These are phyloP conservation scores for Entomortierella lignicola DNA, from an alignment of 192 early-diverging fungal species.

Conservation along the genomic window DNA sequence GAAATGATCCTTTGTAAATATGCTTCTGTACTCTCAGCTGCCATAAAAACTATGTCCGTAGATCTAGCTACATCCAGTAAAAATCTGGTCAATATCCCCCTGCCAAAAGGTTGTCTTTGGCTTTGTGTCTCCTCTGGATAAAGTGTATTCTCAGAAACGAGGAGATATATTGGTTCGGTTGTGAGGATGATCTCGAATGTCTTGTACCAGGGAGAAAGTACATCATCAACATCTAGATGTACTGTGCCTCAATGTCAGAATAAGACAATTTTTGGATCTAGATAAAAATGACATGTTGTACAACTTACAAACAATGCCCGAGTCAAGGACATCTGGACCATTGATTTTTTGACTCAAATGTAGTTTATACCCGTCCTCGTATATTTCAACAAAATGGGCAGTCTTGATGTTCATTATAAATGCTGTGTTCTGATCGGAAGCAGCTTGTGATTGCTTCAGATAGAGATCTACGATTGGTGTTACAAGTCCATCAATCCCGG, in stretches of 20 bases:
- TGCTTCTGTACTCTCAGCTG: not conserved
- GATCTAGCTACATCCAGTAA: not conserved
- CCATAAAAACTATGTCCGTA: not conserved
- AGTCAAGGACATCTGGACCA: not conserved
- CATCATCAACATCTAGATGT: not conserved
- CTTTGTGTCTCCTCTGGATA: not conserved
- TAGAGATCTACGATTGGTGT: too few relatives aligned
- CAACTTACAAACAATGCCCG: constrained; percentile 3
- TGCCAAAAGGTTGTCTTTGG: constrained; percentile 8
- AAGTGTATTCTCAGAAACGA: not conserved
- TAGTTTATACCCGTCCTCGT: not conserved
- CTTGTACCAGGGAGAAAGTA: not conserved
- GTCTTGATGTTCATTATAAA: not conserved
- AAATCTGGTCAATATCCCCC: not conserved
- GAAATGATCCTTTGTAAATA: too few relatives aligned
- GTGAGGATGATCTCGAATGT: constrained; percentile 9
- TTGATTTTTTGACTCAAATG: not conserved
- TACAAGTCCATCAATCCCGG: too few relatives aligned
- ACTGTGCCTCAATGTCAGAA: not conserved
- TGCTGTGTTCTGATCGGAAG: too few relatives aligned
- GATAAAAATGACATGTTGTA: not conserved
- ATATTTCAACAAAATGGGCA: constrained; percentile 9
- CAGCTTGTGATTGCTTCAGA: too few relatives aligned
- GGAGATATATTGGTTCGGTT: not conserved
- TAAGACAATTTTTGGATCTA: not conserved